Base-by-base conservation (phyloP, 352 stramenopile species). In the Phytophthora kernoviae region DNA sequence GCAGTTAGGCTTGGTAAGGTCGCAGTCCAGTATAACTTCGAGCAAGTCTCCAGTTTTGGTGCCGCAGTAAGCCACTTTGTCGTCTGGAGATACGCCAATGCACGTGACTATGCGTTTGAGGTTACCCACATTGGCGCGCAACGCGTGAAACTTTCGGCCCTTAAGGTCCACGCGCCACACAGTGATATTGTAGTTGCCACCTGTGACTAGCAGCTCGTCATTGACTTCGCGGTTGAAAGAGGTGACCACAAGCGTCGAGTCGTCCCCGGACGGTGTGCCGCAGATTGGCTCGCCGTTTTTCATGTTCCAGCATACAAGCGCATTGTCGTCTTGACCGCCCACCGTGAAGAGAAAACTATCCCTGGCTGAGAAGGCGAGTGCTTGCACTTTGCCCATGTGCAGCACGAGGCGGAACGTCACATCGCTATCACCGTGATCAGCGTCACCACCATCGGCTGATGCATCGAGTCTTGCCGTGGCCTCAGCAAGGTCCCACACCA, bases 21-120 rank as follows among this genome's bases (percentile, higher is more conserved):
- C 94, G 54, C 94, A 91, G 62, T 98, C 88, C 30, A 99, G 81
- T 44, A 90, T 84, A 72, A 99, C 97, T 61, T 98, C 93, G 24
- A 99, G 76, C 27, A 99, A 65, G 58, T 99, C 97, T 43, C 96
- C 96, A 0, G 96, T 98, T 62, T 96, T 97, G 30, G 95, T 99
- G 37, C 96, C 97, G 58, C 81, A 93, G 64, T 98, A 98, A 0
- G 90, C 94, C 54, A 97, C 81, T 12, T 90, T 84, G 68, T 99
- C 96, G 64, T 98, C 93, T 5, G 86, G 77, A 10, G 88, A 93
- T 22, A 99, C 94, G 56, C 77, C 85, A 15, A 99, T 89, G 60
- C 91, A 98, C 53, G 89, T 90, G 48, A 98, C 92, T 24, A 98
- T 91, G 52, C 97, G 84, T 67, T 96, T 91, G 43, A 99, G 81